Percentiles rank a stretch among this genome's conserved stretches.
Conservation (phyloP, 2,329 filamentous ascomycete species). For the Xylaria hypoxylon region DNA sequence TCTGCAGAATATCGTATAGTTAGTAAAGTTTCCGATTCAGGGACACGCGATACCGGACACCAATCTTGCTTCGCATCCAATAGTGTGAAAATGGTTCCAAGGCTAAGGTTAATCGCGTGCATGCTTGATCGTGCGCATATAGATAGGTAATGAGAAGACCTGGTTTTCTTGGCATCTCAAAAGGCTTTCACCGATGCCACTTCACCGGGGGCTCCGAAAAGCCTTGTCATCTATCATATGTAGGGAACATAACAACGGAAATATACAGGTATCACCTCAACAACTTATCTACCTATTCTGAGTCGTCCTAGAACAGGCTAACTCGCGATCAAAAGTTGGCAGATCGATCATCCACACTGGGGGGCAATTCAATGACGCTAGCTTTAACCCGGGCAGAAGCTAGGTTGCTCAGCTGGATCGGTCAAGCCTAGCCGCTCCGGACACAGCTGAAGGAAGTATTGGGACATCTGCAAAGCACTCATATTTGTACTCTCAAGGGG, state of each 20-base stretch:
- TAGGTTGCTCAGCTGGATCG: slow-evolving; percentile 17
- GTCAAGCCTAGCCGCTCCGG: slow-evolving; percentile 13
- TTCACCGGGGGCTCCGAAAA: slow-evolving; percentile 23
- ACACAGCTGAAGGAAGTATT: slow-evolving; percentile 32
- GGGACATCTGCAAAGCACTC: slow-evolving; percentile 13
- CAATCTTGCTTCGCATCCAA: slow-evolving; percentile 22
- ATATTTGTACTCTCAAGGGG: slow-evolving; percentile 6
- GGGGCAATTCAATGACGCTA: slow-evolving; percentile 14
- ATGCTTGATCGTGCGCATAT: neutral
- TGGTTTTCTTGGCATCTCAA: slow-evolving; percentile 19
- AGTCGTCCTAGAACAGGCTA: neutral
- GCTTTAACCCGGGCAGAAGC: slow-evolving; percentile 13
- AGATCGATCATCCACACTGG: slow-evolving; percentile 12
- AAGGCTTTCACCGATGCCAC: slow-evolving; percentile 15
- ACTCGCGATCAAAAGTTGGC: neutral
- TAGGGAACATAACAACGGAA: slow-evolving; percentile 17
- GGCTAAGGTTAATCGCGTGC: slow-evolving; percentile 18
- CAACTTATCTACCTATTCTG: neutral
- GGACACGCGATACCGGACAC: neutral
- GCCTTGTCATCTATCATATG: slow-evolving; percentile 5
- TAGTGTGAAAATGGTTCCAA: slow-evolving; percentile 1
- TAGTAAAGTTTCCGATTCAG: neutral
- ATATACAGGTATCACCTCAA: slow-evolving; percentile 1
- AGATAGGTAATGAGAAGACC: slow-evolving; percentile 13
- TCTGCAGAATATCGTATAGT: slow-evolving; percentile 17